Evolutionary conservation across 495 filamentous ascomycete species (phyloP).

Genomic region (Penicillium atrosanguineum): DNA sequence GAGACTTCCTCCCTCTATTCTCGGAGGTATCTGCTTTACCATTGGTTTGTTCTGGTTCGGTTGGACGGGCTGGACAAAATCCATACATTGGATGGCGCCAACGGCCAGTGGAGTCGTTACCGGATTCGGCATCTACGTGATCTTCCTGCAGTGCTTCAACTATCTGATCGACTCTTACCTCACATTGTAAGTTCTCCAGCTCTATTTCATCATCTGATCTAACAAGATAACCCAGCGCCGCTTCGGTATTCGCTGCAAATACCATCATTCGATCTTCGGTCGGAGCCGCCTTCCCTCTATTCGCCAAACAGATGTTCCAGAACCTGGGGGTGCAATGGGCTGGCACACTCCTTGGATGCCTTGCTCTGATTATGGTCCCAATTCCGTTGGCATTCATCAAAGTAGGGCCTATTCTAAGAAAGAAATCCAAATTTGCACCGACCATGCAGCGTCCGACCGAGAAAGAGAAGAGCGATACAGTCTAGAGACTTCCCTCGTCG

Average conservation of each 20-base stretch:
- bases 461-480: slow-evolving; percentile 6
- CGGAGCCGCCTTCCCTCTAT: slow-evolving; percentile 79
- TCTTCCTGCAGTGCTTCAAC: slow-evolving; percentile 42
- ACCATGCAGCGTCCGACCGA: not conserved
- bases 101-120: slow-evolving; percentile 33
- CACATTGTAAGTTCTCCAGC: slow-evolving; percentile 62
- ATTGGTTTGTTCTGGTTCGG: slow-evolving; percentile 54
- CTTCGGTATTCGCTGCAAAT: slow-evolving; percentile 88
- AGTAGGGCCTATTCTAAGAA: slow-evolving; percentile 31
- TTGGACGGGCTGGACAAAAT: slow-evolving; percentile 36
- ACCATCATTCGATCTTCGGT: slow-evolving; percentile 79
- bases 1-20: slow-evolving; percentile 43
- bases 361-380: slow-evolving; percentile 67
- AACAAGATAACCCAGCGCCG: slow-evolving; percentile 50
- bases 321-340: slow-evolving; percentile 78
- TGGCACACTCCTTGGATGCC: slow-evolving; percentile 69
- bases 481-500: slow-evolving; percentile 7
- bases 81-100: slow-evolving; percentile 41
- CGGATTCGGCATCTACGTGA: slow-evolving; percentile 36
- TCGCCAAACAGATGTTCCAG: slow-evolving; percentile 75
- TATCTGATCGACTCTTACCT: slow-evolving; percentile 42
- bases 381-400: slow-evolving; percentile 56
- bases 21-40: slow-evolving; percentile 49
- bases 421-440: slow-evolving; percentile 38
- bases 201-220: not conserved